Evolutionary conservation across 1,284 basidiomycete genomes (phyloP).

Genomic region (Ganoderma lucidum): DNA sequence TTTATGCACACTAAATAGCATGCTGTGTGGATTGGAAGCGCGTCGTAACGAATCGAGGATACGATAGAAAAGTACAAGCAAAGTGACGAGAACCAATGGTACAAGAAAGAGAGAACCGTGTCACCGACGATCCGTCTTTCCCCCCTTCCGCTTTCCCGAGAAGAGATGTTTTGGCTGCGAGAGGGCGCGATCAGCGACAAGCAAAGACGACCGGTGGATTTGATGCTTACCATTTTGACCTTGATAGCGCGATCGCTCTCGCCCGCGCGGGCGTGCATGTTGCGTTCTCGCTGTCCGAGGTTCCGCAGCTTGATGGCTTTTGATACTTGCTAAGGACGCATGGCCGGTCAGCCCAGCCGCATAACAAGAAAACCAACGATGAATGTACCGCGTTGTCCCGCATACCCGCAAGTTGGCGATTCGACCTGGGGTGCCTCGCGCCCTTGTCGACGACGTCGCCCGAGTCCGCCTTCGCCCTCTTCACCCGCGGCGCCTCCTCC

Average conservation of each 20-base stretch:
- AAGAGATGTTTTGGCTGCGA: constrained; percentile 86
- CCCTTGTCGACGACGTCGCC: constrained; percentile 60
- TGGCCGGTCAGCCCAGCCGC: constrained; percentile 10
- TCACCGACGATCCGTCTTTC: constrained; percentile 86
- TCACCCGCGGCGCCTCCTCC: constrained; percentile 62
- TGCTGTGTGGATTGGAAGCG: not conserved
- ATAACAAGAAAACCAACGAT: not conserved
- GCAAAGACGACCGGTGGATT: constrained; percentile 14
- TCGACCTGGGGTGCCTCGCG: constrained; percentile 68
- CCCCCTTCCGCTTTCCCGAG: constrained; percentile 88
- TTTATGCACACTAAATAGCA: not conserved
- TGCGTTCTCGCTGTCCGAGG: constrained; percentile 85
- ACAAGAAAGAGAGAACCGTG: constrained; percentile 1
- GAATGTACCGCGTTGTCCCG: constrained; percentile 70
- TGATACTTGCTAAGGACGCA: constrained; percentile 68
- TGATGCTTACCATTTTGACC: constrained; percentile 75
- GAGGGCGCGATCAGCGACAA: constrained; percentile 26
- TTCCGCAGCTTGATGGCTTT: constrained; percentile 85
- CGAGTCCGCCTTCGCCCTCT: constrained; percentile 68
- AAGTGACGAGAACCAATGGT: constrained; percentile 5
- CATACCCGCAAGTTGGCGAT: constrained; percentile 84
- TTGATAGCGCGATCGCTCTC: constrained; percentile 87
- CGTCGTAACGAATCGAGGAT: not conserved
- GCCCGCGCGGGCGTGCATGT: constrained; percentile 88
- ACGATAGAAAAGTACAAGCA: constrained; percentile 19